Evolutionary conservation across 2,329 filamentous ascomycete genomes (phyloP).

Genomic region (Monilinia vaccinii-corymbosi): DNA sequence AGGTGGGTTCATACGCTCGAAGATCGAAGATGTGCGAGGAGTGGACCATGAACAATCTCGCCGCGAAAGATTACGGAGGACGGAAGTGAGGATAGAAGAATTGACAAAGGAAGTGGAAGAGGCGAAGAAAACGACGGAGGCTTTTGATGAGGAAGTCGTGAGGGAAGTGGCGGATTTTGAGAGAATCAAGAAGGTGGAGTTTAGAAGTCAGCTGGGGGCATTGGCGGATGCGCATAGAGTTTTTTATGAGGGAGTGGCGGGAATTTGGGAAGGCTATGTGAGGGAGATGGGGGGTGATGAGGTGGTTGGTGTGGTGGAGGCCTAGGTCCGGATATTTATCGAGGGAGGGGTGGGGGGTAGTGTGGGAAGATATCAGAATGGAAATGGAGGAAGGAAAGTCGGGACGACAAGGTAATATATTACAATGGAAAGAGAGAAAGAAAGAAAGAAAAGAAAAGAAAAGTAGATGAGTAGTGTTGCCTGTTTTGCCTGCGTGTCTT

Average conservation of each 20-base stretch:
- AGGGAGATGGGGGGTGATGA: constrained; percentile 55
- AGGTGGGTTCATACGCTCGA: constrained; percentile 79
- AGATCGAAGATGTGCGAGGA: constrained; percentile 92
- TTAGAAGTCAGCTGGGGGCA: constrained; percentile 75
- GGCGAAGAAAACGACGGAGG: constrained; percentile 77
- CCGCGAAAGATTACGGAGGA: constrained; percentile 76
- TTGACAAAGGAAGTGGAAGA: constrained; percentile 82
- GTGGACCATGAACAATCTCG: constrained; percentile 92
- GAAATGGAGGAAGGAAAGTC: neutral
- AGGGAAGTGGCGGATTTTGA: constrained; percentile 92
- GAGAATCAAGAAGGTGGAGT: constrained; percentile 89
- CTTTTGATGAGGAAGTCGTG: constrained; percentile 94
- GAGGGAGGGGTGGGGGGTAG: no score
- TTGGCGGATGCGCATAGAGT: constrained; percentile 77
- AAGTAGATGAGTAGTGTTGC: neutral
- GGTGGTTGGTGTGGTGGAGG: neutral
- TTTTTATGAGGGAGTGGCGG: constrained; percentile 73
- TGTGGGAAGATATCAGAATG: neutral
- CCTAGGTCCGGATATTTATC: neutral
- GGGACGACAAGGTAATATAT: neutral
- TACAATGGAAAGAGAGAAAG: neutral
- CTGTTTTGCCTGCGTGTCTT: neutral
- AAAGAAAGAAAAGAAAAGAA: neutral
- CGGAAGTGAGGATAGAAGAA: constrained; percentile 88
- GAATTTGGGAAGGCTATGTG: constrained; percentile 86